These are phyloP conservation scores for Cynara cardunculus DNA, from an alignment of 129 eudicot species.

Conservation along the genomic window DNA sequence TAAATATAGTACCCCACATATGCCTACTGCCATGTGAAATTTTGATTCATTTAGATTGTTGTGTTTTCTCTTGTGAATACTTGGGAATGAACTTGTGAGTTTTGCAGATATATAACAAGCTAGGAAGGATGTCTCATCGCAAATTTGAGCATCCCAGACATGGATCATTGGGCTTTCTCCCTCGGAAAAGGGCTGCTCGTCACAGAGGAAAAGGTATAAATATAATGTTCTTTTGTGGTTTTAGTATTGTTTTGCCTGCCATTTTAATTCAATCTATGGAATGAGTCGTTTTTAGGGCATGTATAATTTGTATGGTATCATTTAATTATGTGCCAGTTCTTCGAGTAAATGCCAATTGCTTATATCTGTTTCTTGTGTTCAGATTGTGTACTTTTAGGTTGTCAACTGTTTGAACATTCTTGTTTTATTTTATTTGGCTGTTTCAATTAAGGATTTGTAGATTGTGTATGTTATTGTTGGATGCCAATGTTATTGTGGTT, in stretches of 20 bases:
- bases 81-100: conserved; percentile 19
- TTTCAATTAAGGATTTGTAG: neutral
- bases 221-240: too few species aligned
- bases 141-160: conserved; percentile 89
- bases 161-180: conserved; percentile 61
- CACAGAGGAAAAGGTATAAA: conserved; percentile 86
- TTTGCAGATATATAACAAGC: conserved; percentile 39
- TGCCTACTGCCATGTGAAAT: too few species aligned
- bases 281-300: neutral
- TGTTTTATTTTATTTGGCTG: neutral
- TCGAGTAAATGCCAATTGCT: neutral
- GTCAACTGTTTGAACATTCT: neutral
- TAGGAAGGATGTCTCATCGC: conserved; percentile 65
- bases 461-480: neutral
- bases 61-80: neutral
- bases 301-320: neutral
- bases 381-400: neutral
- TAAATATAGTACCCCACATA: too few species aligned
- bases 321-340: neutral
- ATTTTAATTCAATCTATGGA: neutral
- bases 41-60: neutral
- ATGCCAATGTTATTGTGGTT: neutral
- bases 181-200: conserved; percentile 72
- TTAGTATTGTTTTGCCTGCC: neutral
- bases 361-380: neutral